Conservation (phyloP, 108 stramenopile genomes). For the Cyclotella choctawhatcheeana region DNA sequence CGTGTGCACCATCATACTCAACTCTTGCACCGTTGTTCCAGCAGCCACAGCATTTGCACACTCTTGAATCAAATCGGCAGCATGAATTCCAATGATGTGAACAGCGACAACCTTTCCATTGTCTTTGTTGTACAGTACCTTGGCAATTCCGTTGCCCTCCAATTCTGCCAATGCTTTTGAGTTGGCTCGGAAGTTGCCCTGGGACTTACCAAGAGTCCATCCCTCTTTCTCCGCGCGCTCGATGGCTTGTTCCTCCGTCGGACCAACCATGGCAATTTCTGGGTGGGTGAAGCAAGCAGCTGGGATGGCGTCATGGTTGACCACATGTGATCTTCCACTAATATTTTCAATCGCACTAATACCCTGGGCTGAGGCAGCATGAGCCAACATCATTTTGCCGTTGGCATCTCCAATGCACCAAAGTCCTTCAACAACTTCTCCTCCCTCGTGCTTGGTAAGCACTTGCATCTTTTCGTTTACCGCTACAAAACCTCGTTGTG, state of each 20-base stretch:
- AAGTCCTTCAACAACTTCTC: slow-evolving; percentile 85
- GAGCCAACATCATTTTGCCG: slow-evolving; percentile 99
- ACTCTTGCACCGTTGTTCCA: slow-evolving; percentile 95
- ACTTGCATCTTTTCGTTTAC: slow-evolving; percentile 97
- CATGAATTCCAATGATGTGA: slow-evolving; percentile 98
- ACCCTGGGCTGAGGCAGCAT: slow-evolving; percentile 97
- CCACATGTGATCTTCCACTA: slow-evolving; percentile 84
- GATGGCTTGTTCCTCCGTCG: slow-evolving; percentile 95
- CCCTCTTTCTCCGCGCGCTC: slow-evolving; percentile 94
- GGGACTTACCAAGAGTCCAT: slow-evolving; percentile 94
- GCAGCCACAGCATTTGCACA: slow-evolving; percentile 98
- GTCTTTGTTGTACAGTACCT: slow-evolving; percentile 98
- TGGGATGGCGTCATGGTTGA: slow-evolving; percentile 95
- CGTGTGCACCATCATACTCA: slow-evolving; percentile 99
- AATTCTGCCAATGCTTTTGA: slow-evolving; percentile 98
- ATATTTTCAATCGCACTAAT: slow-evolving; percentile 98
- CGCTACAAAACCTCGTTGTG: slow-evolving; percentile 94
- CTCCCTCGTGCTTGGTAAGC: slow-evolving; percentile 82
- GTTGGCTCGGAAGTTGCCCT: slow-evolving; percentile 96
- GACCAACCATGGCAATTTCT: slow-evolving; percentile 98
- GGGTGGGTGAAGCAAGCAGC: slow-evolving; percentile 99
- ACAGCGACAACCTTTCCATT: slow-evolving; percentile 96
- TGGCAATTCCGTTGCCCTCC: slow-evolving; percentile 98
- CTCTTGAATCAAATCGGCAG: slow-evolving; percentile 99
- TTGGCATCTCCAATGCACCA: slow-evolving; percentile 99